phyloP scores from a whole-genome alignment of 352 stramenopile genomes.

The Pythium dissotocum region DNA sequence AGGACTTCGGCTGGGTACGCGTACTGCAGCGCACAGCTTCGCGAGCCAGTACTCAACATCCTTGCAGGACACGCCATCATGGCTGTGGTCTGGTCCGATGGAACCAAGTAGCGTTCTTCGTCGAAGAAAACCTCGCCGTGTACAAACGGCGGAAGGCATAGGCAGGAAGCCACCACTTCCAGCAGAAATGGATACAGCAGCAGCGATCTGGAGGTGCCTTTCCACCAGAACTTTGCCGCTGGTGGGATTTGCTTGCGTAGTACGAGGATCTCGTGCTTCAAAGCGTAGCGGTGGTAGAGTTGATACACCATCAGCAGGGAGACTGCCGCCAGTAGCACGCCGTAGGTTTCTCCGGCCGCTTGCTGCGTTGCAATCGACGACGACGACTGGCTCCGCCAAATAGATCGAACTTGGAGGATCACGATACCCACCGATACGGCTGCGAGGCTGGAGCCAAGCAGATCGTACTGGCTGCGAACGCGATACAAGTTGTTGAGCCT shows the following conservation, averaged over 20 bases:
- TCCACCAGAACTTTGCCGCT: constrained; percentile 14
- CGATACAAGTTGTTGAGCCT: constrained; percentile 19
- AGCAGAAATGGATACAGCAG: constrained; percentile 46
- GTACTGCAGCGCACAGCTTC: constrained; percentile 48
- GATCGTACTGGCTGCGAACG: constrained; percentile 23
- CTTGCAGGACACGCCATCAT: constrained; percentile 6
- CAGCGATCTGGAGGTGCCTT: constrained; percentile 25
- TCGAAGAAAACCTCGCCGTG: constrained; percentile 44
- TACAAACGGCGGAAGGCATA: constrained; percentile 53
- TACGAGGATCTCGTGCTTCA: constrained; percentile 58
- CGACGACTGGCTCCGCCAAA: constrained; percentile 42
- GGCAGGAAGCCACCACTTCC: constrained; percentile 42
- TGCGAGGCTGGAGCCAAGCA: constrained; percentile 21
- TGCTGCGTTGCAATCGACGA: constrained; percentile 16
- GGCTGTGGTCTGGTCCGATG: background rate
- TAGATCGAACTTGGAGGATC: constrained; percentile 56
- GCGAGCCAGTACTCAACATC: constrained; percentile 10
- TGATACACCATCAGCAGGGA: constrained; percentile 44
- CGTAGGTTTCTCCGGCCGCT: constrained; percentile 53
- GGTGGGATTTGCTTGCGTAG: constrained; percentile 49
- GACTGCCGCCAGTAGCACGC: constrained; percentile 42
- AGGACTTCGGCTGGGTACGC: constrained; percentile 60
- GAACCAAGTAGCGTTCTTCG: constrained; percentile 42
- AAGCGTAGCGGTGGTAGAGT: constrained; percentile 43
- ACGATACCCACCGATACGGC: constrained; percentile 41